Conservation (phyloP, 2,329 filamentous ascomycete species). For the Nemania sp. region DNA sequence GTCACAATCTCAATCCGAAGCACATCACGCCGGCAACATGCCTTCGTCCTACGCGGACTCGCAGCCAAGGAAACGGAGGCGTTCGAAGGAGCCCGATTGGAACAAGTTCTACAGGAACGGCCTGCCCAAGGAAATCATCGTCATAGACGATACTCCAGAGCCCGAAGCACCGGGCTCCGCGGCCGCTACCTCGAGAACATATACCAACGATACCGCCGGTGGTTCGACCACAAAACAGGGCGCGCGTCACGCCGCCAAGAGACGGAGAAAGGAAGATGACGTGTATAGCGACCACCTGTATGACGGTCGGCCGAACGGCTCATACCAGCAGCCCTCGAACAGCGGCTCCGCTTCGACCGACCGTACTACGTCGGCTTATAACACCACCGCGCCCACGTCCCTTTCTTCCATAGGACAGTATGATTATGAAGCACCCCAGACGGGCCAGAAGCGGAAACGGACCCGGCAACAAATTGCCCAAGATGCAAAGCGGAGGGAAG, state of each 20-base stretch:
- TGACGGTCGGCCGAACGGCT: constrained; percentile 68
- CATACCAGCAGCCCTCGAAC: constrained; percentile 72
- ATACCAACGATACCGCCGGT: constrained; percentile 41
- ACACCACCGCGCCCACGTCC: constrained; percentile 89
- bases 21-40: constrained; percentile 44
- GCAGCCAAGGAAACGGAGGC: constrained; percentile 55
- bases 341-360: constrained; percentile 80
- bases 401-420: constrained; percentile 64
- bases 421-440: constrained; percentile 65
- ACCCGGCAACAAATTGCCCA: constrained; percentile 77
- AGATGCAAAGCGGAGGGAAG: constrained; percentile 77
- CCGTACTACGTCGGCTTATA: constrained; percentile 76
- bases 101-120: constrained; percentile 81
- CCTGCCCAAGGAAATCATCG: constrained; percentile 80
- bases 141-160: constrained; percentile 74
- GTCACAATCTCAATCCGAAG: no score
- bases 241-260: constrained; percentile 66
- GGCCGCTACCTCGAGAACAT: constrained; percentile 42
- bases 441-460: constrained; percentile 90
- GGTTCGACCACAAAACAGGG: constrained; percentile 31
- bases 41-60: constrained; percentile 38
- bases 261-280: constrained; percentile 67
- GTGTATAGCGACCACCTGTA: constrained; percentile 71
- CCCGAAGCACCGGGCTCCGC: constrained; percentile 47
- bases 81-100: constrained; percentile 73